phyloP scores from a whole-genome alignment of 139 green algal species.

The Eudorina sp. region DNA sequence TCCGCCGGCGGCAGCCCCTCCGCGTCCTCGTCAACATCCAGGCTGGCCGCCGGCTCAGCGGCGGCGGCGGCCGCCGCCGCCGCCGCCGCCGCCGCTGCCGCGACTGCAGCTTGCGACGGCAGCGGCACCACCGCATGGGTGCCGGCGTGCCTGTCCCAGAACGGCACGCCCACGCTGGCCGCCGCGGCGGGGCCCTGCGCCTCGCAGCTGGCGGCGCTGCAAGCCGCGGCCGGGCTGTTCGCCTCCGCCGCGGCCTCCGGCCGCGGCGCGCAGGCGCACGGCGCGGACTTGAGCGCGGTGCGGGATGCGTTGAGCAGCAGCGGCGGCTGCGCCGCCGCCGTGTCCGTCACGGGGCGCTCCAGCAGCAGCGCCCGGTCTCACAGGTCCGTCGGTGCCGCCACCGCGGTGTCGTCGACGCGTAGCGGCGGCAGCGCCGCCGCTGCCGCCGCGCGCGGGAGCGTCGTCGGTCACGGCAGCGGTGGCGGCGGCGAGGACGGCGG shows the following conservation, averaged over 20 bases:
- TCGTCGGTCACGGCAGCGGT: not conserved
- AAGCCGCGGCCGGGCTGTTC: not conserved
- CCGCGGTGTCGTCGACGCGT: not conserved
- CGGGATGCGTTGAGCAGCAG: constrained; percentile 1
- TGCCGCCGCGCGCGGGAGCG: not conserved
- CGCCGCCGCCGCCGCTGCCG: not conserved
- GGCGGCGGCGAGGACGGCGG: not conserved
- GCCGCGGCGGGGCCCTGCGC: not conserved
- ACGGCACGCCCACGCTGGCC: not conserved
- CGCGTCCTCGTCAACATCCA: too few species aligned
- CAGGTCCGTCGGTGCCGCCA: not conserved
- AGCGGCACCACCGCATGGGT: not conserved
- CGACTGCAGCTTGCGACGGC: not conserved
- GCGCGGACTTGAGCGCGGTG: not conserved
- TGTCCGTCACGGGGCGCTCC: not conserved
- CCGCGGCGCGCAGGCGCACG: not conserved
- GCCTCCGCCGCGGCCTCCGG: not conserved
- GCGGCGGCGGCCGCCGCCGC: not conserved
- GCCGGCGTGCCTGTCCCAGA: not conserved
- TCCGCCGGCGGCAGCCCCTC: not conserved
- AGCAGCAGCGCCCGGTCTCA: constrained; percentile 35
- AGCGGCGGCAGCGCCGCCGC: not conserved
- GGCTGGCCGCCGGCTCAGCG: not conserved
- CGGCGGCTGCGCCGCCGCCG: not conserved
- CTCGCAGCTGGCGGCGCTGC: constrained; percentile 32